These are phyloP conservation scores for Elsinoe batatas DNA, from an alignment of 2,329 filamentous ascomycete species.

Conservation along the genomic window DNA sequence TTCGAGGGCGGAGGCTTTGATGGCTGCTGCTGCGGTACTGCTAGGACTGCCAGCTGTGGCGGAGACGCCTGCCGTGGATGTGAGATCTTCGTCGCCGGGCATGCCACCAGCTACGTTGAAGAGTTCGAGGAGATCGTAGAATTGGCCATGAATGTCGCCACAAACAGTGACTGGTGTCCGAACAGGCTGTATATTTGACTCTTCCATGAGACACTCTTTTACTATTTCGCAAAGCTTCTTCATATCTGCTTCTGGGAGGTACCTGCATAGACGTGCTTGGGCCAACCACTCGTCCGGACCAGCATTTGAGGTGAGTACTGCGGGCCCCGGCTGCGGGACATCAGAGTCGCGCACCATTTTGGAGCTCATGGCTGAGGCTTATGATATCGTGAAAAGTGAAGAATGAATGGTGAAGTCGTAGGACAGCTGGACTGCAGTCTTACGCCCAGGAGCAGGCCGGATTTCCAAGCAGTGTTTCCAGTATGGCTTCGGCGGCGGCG, in stretches of 20 bases:
- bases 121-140: slow-evolving; percentile 93
- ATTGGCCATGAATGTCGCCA: slow-evolving; percentile 97
- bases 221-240: slow-evolving; percentile 98
- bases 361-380: not conserved
- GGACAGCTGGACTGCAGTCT: no score
- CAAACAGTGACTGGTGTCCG: slow-evolving; percentile 93
- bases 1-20: slow-evolving; percentile 85
- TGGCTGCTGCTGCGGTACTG: slow-evolving; percentile 46
- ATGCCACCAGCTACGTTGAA: slow-evolving; percentile 95
- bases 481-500: not conserved
- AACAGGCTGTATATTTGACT: slow-evolving; percentile 98
- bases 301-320: slow-evolving; percentile 70
- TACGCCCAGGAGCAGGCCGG: not conserved
- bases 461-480: not conserved
- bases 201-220: slow-evolving; percentile 98
- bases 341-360: slow-evolving; percentile 42
- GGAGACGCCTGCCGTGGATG: slow-evolving; percentile 10
- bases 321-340: slow-evolving; percentile 83
- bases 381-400: no score
- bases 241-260: slow-evolving; percentile 92
- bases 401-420: no score
- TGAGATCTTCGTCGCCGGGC: slow-evolving; percentile 56
- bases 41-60: slow-evolving; percentile 10
- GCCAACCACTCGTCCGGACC: slow-evolving; percentile 94
- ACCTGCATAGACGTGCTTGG: slow-evolving; percentile 93